Percentiles rank a stretch among this genome's conserved stretches.
phyloP scores from a whole-genome alignment of 1,139 yeast genomes.

The Lodderomyces theae region DNA sequence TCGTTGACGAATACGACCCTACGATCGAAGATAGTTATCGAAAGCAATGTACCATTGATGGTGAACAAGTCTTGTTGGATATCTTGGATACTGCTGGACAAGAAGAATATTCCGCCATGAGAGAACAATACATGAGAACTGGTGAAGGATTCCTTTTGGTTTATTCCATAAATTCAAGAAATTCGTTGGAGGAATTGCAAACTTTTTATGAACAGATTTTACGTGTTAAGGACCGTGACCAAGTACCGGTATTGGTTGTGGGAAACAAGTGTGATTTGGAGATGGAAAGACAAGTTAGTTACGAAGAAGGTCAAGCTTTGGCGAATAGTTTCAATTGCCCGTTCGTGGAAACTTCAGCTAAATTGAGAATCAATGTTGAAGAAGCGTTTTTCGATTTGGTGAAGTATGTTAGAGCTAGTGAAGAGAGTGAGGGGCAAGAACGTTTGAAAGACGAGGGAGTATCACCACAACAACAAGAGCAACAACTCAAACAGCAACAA shows the following conservation, averaged over 20 bases:
- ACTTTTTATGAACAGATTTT: conserved; percentile 80
- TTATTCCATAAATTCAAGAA: conserved; percentile 76
- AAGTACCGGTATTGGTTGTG: conserved; percentile 70
- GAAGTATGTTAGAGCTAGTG: conserved; percentile 46
- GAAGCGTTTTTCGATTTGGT: conserved; percentile 82
- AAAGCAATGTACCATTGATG: conserved; percentile 54
- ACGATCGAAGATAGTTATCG: conserved; percentile 83
- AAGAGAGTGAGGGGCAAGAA: conserved; percentile 8
- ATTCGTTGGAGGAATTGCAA: conserved; percentile 75
- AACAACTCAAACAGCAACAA: conserved; percentile 6
- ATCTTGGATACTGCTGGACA: conserved; percentile 98
- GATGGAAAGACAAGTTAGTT: conserved; percentile 77
- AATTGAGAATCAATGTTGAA: conserved; percentile 89
- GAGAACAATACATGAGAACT: conserved; percentile 91
- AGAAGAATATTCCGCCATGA: conserved; percentile 94
- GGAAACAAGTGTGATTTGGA: conserved; percentile 64
- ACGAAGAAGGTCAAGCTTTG: conserved; percentile 76
- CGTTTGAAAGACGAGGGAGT: conserved; percentile 1
- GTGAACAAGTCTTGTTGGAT: conserved; percentile 54
- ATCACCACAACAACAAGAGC: conserved; percentile 6
- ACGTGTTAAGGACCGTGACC: conserved; percentile 76
- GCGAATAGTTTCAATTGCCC: conserved; percentile 75
- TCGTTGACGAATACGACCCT: conserved; percentile 96
- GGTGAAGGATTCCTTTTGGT: conserved; percentile 89
- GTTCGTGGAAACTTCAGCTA: conserved; percentile 91